Conservation (phyloP, 2,329 filamentous ascomycete species). For the Massarina eburnea region DNA sequence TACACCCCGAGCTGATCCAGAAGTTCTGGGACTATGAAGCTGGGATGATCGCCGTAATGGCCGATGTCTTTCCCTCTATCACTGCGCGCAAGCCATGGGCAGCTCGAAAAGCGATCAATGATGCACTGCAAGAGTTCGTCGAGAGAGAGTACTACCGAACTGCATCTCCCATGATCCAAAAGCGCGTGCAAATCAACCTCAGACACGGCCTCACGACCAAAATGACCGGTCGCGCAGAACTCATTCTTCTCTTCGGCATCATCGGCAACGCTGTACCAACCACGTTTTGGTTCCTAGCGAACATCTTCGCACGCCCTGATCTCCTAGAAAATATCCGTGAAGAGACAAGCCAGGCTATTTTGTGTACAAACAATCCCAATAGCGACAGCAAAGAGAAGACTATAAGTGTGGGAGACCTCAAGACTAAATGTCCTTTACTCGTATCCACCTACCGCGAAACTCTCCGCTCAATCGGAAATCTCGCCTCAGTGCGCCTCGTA, state of each 20-base stretch:
- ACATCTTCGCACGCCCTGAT: constrained; percentile 43
- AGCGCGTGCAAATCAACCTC: constrained; percentile 20
- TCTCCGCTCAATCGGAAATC: constrained; percentile 44
- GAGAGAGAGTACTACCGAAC: constrained; percentile 22
- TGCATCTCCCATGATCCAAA: constrained; percentile 23
- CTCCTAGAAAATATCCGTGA: constrained; percentile 41
- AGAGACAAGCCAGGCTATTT: constrained; percentile 32
- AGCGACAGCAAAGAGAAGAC: constrained; percentile 3
- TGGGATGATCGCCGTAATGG: constrained; percentile 33
- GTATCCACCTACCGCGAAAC: constrained; percentile 51
- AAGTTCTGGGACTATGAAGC: constrained; percentile 46
- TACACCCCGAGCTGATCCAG: constrained; percentile 34
- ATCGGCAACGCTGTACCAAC: constrained; percentile 48
- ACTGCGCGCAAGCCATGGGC: constrained; percentile 41
- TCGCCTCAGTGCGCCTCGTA: constrained; percentile 44
- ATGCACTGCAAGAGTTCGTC: constrained; percentile 21
- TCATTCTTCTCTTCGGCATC: constrained; percentile 37
- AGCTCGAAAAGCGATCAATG: constrained; percentile 28
- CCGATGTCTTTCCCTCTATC: constrained; percentile 38
- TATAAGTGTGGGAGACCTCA: constrained; percentile 8
- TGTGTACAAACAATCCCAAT: neutral
- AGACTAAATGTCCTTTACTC: constrained; percentile 43
- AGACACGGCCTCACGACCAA: constrained; percentile 16
- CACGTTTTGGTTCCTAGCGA: constrained; percentile 48
- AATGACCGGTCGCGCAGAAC: constrained; percentile 16